Evolutionary conservation across 768 basidiomycete species (phyloP), one percentile per base, ranked within the genome.

Genomic region (Chalciporus chontae): DNA sequence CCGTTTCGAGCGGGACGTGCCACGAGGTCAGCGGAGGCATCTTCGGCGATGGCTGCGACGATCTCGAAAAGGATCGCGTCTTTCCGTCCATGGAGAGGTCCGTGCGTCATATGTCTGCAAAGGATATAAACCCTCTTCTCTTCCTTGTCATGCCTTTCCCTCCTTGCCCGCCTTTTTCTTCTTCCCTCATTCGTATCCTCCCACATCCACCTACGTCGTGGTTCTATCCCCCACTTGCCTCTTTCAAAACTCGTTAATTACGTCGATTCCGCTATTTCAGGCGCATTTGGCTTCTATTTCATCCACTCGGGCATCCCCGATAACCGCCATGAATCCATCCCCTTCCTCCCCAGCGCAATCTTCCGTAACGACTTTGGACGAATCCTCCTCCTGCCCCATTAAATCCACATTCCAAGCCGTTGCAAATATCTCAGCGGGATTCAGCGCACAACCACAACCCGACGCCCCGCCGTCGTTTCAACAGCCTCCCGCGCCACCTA

Each of bases 81-180:
- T 50, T 68, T 56, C 64, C 55, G 52, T 47, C 32, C 52, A 37
- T 29, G 45, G 55, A 51, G 13, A 0, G 67, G 68, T 52, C 59
- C 61, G 66, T 67, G 66, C 66, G 63, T 61, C 61, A 52, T 54
- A 29, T 23, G 40, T 50, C 54, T 13, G 24, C 47, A 45, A 52
- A 31, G 48, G 49, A 58, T 67, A 67, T 67, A 65, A 63, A 56
- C 48, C 43, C 5, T 43, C 54, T 48, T 37, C 42, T 41, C 52
- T 39, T 40, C 49, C 18, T 13, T 29, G 24, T 47, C 44, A 49
- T 43, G 37, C 21, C 51, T 55, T 55, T 39, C 39, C 39, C 43
- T 45, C 45, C n/a, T 40, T 51, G 11, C 44, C 52, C 43, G 38
- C 29, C 42, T 45, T 50, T 37, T 52, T 53, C 44, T 41, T 48